Base-by-base conservation (phyloP, 352 stramenopile species). In the Hyaloperonospora brassicae region DNA sequence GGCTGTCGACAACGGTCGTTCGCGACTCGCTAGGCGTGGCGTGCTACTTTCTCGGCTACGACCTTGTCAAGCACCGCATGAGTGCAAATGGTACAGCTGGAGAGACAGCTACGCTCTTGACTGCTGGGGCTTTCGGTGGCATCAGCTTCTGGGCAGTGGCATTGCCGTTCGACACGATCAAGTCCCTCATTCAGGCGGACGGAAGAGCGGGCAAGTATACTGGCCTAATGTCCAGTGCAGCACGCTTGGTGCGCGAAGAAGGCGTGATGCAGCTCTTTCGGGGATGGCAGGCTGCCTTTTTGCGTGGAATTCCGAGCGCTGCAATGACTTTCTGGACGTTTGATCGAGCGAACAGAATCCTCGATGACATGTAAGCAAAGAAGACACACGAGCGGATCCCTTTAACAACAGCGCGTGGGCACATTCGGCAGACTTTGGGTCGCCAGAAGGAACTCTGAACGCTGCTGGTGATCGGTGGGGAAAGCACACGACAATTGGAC, bases 21-120 rank as follows among this genome's bases (percentile, higher is more conserved):
- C 81, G 86, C 47, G 86, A 95, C 68, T 83, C 81, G 36, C 61
- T 91, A 5, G 86, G 86, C 14, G 83, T 95, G 17, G 83, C 83
- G 9, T 88, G 73, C 47, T 95, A 92, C 58, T 95, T 95, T 53
- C 52, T 91, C 1, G 79, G 74, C n/a, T 95, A 87, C 55, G 83
- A 94, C 47, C 78, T 81, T 46, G 74, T 74, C 13, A 87, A 76
- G 59, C 62, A 73, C 38, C 51, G 55, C 11, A 55, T 89, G 30
- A 27, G 27, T 42, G 38, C 34, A 0, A 55, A 30, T 7, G 56
- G 61, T 2, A 55, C 58, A 5, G 44, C 78, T 35, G 68, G 68
- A n/a, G 73, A 87, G 8, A 84, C 73, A 1, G 56, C 56, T 1
- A 70, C 74, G 43, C 50, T 95, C 9, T 58, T 93, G 22, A 64